A percentile compares a stretch with the other conserved stretches of the same genome.
Conservation (phyloP, 2,329 filamentous ascomycete species). For the Neofusicoccum parvum region DNA sequence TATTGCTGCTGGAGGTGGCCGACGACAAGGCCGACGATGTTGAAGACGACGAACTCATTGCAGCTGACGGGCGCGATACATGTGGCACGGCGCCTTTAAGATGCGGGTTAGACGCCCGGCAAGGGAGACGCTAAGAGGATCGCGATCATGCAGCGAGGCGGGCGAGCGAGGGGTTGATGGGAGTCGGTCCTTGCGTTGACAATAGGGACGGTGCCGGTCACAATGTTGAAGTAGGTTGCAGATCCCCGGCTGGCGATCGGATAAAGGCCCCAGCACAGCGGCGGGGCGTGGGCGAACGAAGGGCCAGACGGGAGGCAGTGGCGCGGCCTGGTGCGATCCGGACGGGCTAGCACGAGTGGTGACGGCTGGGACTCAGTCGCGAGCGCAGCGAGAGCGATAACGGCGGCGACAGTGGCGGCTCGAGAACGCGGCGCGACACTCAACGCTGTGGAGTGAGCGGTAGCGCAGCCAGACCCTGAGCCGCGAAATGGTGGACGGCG, state of each 20-base stretch:
- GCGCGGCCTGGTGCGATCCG: constrained; percentile 3
- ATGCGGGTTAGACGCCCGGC: background rate
- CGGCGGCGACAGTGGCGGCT: constrained; percentile 10
- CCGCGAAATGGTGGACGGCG: background rate
- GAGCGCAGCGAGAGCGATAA: background rate
- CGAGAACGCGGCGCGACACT: background rate
- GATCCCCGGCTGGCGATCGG: constrained; percentile 12
- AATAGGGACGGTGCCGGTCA: constrained; percentile 17
- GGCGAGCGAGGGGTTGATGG: constrained; percentile 13
- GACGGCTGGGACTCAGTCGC: constrained; percentile 1
- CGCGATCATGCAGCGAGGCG: constrained; percentile 7
- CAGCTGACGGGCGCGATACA: constrained; percentile 1
- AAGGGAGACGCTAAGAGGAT: background rate
- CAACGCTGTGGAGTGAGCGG: background rate
- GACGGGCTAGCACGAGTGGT: constrained; percentile 7
- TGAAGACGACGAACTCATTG: constrained; percentile 21
- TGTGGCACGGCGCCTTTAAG: background rate
- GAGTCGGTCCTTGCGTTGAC: constrained; percentile 9
- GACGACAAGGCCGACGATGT: constrained; percentile 23
- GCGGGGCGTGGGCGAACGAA: constrained; percentile 9
- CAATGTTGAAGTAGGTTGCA: constrained; percentile 8
- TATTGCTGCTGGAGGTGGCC: constrained; percentile 23
- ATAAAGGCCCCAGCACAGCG: constrained; percentile 5
- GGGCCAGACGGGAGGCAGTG: background rate
- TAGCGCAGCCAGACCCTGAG: background rate